Conservation (phyloP, 2,329 filamentous ascomycete genomes). For the Colletotrichum coccodes region DNA sequence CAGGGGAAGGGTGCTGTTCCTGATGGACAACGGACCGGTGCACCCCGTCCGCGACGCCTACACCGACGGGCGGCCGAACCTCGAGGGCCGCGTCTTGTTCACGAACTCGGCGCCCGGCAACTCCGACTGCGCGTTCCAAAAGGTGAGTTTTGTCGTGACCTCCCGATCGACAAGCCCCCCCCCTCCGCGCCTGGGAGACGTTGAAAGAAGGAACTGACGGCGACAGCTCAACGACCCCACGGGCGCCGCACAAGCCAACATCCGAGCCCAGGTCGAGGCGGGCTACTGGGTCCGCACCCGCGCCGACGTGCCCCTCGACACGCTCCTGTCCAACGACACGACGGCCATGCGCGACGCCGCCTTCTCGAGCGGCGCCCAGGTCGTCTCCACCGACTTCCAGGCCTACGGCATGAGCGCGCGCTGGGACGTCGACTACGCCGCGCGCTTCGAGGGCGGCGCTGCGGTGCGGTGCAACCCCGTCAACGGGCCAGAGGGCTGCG, state of each 20-base stretch:
- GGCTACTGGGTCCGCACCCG: conserved; percentile 61
- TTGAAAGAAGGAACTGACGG: background rate
- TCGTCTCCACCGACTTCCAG: conserved; percentile 61
- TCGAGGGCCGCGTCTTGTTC: conserved; percentile 58
- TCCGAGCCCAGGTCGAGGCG: conserved; percentile 54
- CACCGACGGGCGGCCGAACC: conserved; percentile 41
- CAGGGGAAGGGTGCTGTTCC: conserved; percentile 58
- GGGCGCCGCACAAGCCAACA: conserved; percentile 47
- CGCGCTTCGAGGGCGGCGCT: conserved; percentile 35
- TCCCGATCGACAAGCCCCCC: too few species aligned
- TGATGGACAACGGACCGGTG: conserved; percentile 60
- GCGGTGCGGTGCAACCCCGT: conserved; percentile 46
- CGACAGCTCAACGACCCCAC: conserved; percentile 54
- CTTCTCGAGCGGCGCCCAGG: conserved; percentile 57
- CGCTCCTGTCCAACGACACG: conserved; percentile 50
- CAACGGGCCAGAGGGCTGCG: conserved; percentile 33
- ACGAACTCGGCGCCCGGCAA: conserved; percentile 57
- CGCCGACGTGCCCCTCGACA: conserved; percentile 56
- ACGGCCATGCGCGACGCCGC: conserved; percentile 52
- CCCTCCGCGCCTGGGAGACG: too few species aligned
- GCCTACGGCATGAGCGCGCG: conserved; percentile 55
- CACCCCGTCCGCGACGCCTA: conserved; percentile 51
- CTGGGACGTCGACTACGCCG: conserved; percentile 58
- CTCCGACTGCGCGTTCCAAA: conserved; percentile 59
- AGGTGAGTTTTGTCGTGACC: conserved; percentile 34